Conservation (phyloP, 2,329 filamentous ascomycete species). For the Trichoderma pleuroti region DNA sequence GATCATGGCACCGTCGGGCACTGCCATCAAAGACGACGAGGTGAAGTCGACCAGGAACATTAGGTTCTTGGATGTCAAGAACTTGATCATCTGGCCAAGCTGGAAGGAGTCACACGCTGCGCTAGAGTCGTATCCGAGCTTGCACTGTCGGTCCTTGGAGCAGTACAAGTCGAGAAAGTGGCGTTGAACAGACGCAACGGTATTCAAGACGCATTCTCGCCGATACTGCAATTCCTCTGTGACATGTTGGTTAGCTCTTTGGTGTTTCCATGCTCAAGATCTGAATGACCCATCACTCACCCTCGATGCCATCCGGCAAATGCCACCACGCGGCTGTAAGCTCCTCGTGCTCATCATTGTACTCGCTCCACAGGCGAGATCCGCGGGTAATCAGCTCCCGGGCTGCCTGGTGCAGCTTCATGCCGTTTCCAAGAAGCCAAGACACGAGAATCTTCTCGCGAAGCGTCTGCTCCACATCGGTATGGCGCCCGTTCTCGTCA, state of each 20-base stretch:
- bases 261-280: not conserved
- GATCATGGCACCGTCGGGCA: conserved; percentile 51
- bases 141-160: conserved; percentile 65
- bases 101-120: conserved; percentile 73
- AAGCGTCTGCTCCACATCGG: conserved; percentile 59
- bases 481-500: conserved; percentile 35
- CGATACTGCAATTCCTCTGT: conserved; percentile 64
- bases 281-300: conserved; percentile 36
- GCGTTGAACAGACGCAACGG: conserved; percentile 64
- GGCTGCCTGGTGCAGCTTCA: conserved; percentile 59
- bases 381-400: conserved; percentile 64
- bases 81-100: conserved; percentile 72
- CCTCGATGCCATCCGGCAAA: conserved; percentile 64
- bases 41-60: conserved; percentile 58
- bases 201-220: conserved; percentile 63
- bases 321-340: conserved; percentile 64
- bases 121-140: conserved; percentile 70
- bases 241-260: not conserved
- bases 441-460: conserved; percentile 68
- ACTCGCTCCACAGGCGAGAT: conserved; percentile 54
- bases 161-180: conserved; percentile 67
- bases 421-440: conserved; percentile 60
- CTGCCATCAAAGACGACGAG: conserved; percentile 41
- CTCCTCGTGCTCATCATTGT: conserved; percentile 30
- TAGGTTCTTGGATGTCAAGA: conserved; percentile 60